These are phyloP conservation scores for Aspergillus mulundensis DNA, from an alignment of 495 filamentous ascomycete species.

Conservation along the genomic window DNA sequence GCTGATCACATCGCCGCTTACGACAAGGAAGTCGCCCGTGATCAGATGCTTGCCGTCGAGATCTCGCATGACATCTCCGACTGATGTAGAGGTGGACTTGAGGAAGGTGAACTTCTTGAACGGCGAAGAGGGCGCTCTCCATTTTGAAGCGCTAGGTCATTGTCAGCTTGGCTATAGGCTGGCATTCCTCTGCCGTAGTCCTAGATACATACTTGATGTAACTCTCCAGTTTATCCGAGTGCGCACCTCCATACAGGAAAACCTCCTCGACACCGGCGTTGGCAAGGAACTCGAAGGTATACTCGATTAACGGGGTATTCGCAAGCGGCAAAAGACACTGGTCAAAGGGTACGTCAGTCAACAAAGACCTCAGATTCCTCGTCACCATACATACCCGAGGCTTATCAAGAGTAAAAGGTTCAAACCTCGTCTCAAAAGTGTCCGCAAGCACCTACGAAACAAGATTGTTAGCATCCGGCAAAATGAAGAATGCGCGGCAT, in stretches of 20 bases:
- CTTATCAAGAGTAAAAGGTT: constrained; percentile 80
- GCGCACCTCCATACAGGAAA: constrained; percentile 85
- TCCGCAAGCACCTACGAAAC: constrained; percentile 70
- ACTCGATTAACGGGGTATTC: constrained; percentile 93
- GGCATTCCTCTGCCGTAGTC: not conserved
- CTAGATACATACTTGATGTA: constrained; percentile 60
- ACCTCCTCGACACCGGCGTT: constrained; percentile 89
- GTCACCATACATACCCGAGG: constrained; percentile 64
- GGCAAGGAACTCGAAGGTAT: constrained; percentile 94
- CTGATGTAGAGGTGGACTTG: constrained; percentile 78
- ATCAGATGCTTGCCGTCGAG: constrained; percentile 84
- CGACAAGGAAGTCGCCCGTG: constrained; percentile 83
- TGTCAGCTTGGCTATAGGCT: constrained; percentile 6
- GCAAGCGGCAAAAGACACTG: constrained; percentile 92
- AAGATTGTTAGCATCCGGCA: constrained; percentile 10
- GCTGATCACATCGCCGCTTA: constrained; percentile 91
- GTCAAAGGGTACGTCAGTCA: constrained; percentile 1
- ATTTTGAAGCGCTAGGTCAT: constrained; percentile 57
- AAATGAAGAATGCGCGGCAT: constrained; percentile 13
- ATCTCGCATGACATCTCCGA: constrained; percentile 94
- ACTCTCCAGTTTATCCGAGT: constrained; percentile 82
- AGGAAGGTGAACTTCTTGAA: constrained; percentile 82
- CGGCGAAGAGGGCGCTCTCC: constrained; percentile 67
- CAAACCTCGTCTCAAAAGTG: constrained; percentile 87
- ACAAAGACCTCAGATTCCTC: not conserved